A percentile compares a stretch with the other conserved stretches of the same genome.
phyloP scores from a whole-genome alignment of 2,329 filamentous ascomycete species.

The Ophiostoma sp. region DNA sequence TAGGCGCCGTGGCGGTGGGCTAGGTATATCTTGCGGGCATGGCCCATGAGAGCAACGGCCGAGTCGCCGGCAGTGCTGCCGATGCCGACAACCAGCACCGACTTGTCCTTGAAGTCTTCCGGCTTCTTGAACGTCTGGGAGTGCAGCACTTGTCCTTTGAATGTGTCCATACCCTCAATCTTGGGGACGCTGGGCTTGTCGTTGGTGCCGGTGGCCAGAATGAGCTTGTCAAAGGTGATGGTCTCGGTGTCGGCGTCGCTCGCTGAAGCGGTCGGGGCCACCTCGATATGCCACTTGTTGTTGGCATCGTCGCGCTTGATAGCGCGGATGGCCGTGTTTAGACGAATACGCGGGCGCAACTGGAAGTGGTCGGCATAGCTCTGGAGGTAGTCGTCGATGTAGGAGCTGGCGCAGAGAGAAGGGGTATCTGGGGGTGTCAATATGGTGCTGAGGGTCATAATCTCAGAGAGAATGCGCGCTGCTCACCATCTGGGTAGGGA shows the following conservation, averaged over 20 bases:
- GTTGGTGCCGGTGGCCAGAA: background rate
- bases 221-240: background rate
- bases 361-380: conserved; percentile 8
- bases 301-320: conserved; percentile 6
- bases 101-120: background rate
- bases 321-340: background rate
- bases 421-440: background rate
- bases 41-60: background rate
- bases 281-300: conserved; percentile 2
- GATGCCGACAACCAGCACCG: background rate
- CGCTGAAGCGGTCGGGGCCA: background rate
- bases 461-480: background rate
- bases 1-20: conserved; percentile 1
- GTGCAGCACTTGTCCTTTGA: background rate
- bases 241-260: background rate
- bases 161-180: background rate
- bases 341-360: background rate
- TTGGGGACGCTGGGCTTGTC: background rate
- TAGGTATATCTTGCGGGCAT: background rate
- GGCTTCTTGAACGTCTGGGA: background rate
- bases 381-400: conserved; percentile 14
- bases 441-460: background rate
- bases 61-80: background rate
- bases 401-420: background rate
- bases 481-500: conserved; percentile 9